A percentile compares a stretch with the other conserved stretches of the same genome.
Evolutionary conservation across 305 asterid genomes (phyloP).

Genomic region (Lippia alba): DNA sequence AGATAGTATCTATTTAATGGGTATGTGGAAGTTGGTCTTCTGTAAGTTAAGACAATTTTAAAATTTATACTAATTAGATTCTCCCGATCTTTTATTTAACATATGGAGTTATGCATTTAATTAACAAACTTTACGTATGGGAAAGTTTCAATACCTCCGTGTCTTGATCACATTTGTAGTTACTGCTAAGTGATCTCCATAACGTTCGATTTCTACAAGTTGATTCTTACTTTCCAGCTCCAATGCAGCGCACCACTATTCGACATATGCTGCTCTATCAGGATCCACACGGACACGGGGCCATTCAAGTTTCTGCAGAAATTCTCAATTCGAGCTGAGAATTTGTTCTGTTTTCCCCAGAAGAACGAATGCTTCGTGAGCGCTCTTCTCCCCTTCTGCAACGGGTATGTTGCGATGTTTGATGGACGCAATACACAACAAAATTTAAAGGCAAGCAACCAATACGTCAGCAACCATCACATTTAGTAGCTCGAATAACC

Average conservation of each 20-base stretch:
- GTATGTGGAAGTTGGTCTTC: too few relatives aligned
- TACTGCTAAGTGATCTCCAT: neutral
- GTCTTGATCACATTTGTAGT: neutral
- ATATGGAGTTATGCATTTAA: too few relatives aligned
- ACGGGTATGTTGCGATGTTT: slow-evolving; percentile 19
- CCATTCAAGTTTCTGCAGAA: slow-evolving; percentile 26
- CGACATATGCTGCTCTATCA: slow-evolving; percentile 28
- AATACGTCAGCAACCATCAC: slow-evolving; percentile 36
- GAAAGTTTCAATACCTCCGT: too few relatives aligned
- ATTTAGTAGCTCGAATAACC: slow-evolving; percentile 20
- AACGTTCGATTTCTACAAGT: neutral
- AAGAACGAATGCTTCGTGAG: slow-evolving; percentile 24
- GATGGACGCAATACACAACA: slow-evolving; percentile 5
- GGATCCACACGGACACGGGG: slow-evolving; percentile 7
- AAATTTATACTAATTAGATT: too few relatives aligned
- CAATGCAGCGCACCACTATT: slow-evolving; percentile 22
- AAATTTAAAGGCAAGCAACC: slow-evolving; percentile 40
- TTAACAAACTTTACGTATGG: too few relatives aligned
- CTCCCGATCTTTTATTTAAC: too few relatives aligned
- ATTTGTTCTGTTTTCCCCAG: slow-evolving; percentile 37
- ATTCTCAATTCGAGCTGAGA: too few relatives aligned
- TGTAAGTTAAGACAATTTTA: too few relatives aligned
- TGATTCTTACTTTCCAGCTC: neutral
- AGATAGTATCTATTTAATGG: too few relatives aligned
- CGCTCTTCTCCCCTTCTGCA: slow-evolving; percentile 36